A percentile compares a stretch with the other conserved stretches of the same genome.
These are phyloP conservation scores for Candida parachauliodes DNA, from an alignment of 805 yeast species.

Conservation along the genomic window DNA sequence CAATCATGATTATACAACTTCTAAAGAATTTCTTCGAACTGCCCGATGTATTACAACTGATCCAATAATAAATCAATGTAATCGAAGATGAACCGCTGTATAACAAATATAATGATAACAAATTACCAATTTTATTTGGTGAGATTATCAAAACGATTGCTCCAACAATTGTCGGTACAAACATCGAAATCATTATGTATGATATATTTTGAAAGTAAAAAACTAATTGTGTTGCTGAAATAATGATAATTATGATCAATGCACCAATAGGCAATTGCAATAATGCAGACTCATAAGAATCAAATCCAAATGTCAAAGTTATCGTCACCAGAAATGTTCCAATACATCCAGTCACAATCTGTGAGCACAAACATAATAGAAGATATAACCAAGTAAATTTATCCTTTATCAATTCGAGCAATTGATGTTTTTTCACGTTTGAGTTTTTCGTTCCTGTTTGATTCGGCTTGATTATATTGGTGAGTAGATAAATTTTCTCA, in stretches of 20 bases:
- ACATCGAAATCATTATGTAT: slow-evolving; percentile 24
- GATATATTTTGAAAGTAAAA: slow-evolving; percentile 24
- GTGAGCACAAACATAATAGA: slow-evolving; percentile 41
- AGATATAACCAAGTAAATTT: slow-evolving; percentile 49
- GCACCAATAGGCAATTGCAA: slow-evolving; percentile 60
- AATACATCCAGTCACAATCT: slow-evolving; percentile 50
- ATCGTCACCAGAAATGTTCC: slow-evolving; percentile 52
- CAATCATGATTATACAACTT: slow-evolving; percentile 56
- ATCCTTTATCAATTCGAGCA: slow-evolving; percentile 46
- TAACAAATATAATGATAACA: slow-evolving; percentile 47
- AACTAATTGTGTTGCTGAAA: slow-evolving; percentile 29
- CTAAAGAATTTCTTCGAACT: slow-evolving; percentile 67
- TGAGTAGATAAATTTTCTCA: slow-evolving; percentile 41
- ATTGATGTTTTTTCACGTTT: slow-evolving; percentile 42
- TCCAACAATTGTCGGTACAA: slow-evolving; percentile 32
- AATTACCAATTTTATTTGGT: slow-evolving; percentile 40
- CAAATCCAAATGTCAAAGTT: slow-evolving; percentile 50
- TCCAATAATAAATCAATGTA: slow-evolving; percentile 59
- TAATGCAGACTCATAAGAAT: slow-evolving; percentile 40
- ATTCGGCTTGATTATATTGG: slow-evolving; percentile 40
- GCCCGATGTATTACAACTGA: slow-evolving; percentile 65
- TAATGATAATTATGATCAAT: slow-evolving; percentile 34
- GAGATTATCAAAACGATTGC: slow-evolving; percentile 41
- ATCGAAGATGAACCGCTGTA: slow-evolving; percentile 57
- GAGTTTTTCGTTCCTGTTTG: slow-evolving; percentile 52